Conservation (phyloP, 805 yeast species). For the Komagataella pastoris region DNA sequence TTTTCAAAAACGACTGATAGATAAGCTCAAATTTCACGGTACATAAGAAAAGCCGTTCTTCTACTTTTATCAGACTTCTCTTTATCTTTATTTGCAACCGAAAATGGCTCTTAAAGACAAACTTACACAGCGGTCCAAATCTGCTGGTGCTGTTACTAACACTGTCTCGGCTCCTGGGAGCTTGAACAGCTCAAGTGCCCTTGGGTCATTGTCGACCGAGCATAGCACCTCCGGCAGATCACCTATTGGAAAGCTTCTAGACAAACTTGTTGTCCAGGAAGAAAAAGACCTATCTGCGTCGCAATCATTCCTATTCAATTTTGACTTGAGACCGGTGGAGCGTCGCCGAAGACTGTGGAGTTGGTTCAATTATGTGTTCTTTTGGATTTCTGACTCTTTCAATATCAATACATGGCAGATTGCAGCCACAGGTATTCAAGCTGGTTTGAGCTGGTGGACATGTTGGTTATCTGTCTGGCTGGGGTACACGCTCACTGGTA, state of each 20-base stretch:
- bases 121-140: neutral
- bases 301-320: conserved; percentile 58
- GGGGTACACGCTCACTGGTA: conserved; percentile 61
- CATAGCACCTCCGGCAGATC: neutral
- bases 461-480: conserved; percentile 84
- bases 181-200: neutral
- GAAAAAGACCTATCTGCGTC: conserved; percentile 25
- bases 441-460: conserved; percentile 84
- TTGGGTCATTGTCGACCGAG: neutral
- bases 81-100: neutral
- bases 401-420: conserved; percentile 88
- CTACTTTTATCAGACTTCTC: neutral
- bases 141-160: neutral
- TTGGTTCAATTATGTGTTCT: conserved; percentile 68
- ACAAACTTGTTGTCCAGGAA: neutral
- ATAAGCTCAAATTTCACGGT: neutral
- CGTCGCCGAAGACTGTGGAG: conserved; percentile 66
- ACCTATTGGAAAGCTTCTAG: neutral
- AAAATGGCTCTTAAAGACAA: neutral
- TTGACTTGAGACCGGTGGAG: conserved; percentile 73
- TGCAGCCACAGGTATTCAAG: conserved; percentile 71
- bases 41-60: neutral
- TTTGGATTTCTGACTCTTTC: conserved; percentile 86
- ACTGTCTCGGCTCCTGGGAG: neutral
- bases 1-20: neutral